Conservation (phyloP, 345 rosid genomes). For the Psidium friedrichsthalianum region DNA sequence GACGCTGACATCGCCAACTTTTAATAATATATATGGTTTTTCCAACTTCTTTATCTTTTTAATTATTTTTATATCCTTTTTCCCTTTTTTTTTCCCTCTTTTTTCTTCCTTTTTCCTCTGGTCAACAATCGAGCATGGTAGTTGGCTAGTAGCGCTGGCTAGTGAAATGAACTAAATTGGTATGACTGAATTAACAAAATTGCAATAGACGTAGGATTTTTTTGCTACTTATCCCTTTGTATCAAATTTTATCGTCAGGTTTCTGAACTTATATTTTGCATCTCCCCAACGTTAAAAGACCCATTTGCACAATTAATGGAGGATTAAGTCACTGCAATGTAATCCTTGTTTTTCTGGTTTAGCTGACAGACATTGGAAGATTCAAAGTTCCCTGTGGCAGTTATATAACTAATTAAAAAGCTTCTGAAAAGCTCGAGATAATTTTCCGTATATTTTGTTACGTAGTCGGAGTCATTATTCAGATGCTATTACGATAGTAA, state of each 20-base stretch:
- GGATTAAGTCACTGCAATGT: neutral
- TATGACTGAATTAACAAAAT: too few species aligned
- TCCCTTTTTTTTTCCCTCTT: too few species aligned
- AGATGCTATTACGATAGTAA: neutral
- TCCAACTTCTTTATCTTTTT: too few species aligned
- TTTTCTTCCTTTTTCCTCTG: too few species aligned
- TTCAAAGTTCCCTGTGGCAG: neutral
- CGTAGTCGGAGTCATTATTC: neutral
- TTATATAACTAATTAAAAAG: neutral
- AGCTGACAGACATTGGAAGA: neutral
- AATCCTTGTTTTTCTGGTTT: neutral
- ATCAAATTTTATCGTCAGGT: neutral
- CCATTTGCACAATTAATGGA: neutral
- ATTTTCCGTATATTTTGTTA: neutral
- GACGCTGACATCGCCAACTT: too few species aligned
- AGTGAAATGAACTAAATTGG: too few species aligned
- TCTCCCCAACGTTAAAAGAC: neutral
- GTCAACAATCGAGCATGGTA: too few species aligned
- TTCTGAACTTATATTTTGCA: neutral
- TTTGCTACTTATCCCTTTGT: too few species aligned
- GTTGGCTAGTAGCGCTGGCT: too few species aligned
- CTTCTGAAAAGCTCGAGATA: neutral
- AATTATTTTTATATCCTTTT: too few species aligned
- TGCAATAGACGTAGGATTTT: too few species aligned
- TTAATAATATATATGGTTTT: too few species aligned